Evolutionary conservation across 129 eudicot species (phyloP).

Genomic region (Saposhnikovia divaricata): DNA sequence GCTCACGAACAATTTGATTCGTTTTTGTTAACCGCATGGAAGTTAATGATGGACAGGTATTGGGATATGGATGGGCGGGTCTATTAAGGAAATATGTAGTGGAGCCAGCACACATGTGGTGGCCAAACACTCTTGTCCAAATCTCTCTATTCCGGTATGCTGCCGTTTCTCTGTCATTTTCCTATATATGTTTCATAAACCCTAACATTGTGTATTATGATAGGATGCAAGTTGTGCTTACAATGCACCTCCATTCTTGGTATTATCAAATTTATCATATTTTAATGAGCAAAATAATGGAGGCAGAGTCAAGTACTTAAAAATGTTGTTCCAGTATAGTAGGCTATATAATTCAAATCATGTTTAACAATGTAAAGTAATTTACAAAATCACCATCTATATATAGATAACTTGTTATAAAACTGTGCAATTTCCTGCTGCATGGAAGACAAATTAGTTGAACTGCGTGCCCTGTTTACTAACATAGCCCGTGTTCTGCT

Average conservation of each 20-base stretch:
- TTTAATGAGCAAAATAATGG: not conserved
- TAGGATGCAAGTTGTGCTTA: not conserved
- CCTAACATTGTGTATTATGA: not conserved
- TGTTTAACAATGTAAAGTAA: not conserved
- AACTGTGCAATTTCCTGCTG: not conserved
- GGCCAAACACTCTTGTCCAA: slow-evolving; percentile 83
- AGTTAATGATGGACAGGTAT: slow-evolving; percentile 28
- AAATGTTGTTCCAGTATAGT: not conserved
- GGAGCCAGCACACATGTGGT: slow-evolving; percentile 93
- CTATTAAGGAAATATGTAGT: slow-evolving; percentile 71
- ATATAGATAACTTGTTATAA: not conserved
- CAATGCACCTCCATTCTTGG: not conserved
- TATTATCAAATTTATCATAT: not conserved
- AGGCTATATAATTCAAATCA: not conserved
- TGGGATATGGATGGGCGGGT: slow-evolving; percentile 95
- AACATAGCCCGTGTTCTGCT: not conserved
- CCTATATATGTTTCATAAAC: no score
- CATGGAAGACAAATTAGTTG: not conserved
- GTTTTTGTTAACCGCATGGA: not conserved
- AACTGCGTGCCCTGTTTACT: not conserved
- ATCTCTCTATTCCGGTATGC: slow-evolving; percentile 64
- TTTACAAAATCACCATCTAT: not conserved
- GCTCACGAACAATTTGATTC: not conserved
- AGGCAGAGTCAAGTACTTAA: not conserved
- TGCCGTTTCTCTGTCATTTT: not conserved